Conservation (phyloP, 495 filamentous ascomycete genomes). For the Xylaria castorea region DNA sequence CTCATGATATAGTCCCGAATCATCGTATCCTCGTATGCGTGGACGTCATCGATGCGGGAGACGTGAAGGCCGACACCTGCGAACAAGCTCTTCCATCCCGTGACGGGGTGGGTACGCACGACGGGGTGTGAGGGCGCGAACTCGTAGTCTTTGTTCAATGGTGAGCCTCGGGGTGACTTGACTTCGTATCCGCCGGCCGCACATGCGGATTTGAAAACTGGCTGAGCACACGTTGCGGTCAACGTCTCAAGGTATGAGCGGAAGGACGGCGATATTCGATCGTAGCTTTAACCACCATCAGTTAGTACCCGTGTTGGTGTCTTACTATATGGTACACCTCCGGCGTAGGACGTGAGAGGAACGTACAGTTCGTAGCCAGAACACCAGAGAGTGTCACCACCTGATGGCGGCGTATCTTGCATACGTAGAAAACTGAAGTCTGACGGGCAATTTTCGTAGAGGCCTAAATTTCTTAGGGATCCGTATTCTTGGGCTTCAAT, state of each 20-base stretch:
- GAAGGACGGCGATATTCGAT: constrained; percentile 47
- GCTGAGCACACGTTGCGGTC: constrained; percentile 52
- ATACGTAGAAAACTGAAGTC: constrained; percentile 51
- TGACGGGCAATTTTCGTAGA: constrained; percentile 49
- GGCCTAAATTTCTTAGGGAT: constrained; percentile 27
- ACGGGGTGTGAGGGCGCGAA: constrained; percentile 53
- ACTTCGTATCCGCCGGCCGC: constrained; percentile 47
- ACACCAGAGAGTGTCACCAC: constrained; percentile 54
- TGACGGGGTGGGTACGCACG: constrained; percentile 57
- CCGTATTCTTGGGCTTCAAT: background rate
- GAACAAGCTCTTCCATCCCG: constrained; percentile 57
- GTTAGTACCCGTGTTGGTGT: constrained; percentile 10
- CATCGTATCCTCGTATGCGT: constrained; percentile 46
- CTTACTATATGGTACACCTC: background rate
- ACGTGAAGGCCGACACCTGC: constrained; percentile 51
- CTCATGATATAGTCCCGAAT: constrained; percentile 51
- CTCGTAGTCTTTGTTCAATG: constrained; percentile 46
- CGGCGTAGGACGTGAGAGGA: background rate
- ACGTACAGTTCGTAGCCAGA: constrained; percentile 52
- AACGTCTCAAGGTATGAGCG: constrained; percentile 46
- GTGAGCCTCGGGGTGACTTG: constrained; percentile 49
- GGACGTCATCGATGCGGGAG: constrained; percentile 45
- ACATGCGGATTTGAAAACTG: constrained; percentile 48
- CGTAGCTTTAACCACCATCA: constrained; percentile 29
- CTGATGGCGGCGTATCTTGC: constrained; percentile 47